A percentile compares a stretch with the other conserved stretches of the same genome.
Conservation (phyloP, 2,329 filamentous ascomycete species). For the Triangularia verruculosa region DNA sequence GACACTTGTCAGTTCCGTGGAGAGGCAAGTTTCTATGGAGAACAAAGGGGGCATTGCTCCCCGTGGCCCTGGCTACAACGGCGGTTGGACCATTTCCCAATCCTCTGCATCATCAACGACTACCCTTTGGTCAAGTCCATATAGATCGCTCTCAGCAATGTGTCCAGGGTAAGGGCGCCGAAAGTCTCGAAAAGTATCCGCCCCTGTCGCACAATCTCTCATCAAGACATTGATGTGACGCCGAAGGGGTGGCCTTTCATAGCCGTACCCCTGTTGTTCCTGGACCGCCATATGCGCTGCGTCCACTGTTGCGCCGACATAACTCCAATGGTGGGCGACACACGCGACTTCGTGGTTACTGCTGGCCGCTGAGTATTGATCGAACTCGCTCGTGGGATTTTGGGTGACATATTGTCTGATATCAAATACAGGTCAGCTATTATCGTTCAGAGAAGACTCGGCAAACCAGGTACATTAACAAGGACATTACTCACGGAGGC, state of each 20-base stretch:
- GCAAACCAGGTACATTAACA: neutral
- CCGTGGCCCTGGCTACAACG: neutral
- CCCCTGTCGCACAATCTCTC: neutral
- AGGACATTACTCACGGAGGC: neutral
- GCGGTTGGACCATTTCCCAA: neutral
- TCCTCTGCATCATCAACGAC: neutral
- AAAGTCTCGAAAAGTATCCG: neutral
- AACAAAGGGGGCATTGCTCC: neutral
- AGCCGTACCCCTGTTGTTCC: neutral
- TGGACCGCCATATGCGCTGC: neutral
- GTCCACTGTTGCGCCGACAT: neutral
- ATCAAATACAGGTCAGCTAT: neutral
- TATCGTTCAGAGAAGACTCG: neutral
- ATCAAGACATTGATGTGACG: too few relatives aligned
- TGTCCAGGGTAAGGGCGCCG: neutral
- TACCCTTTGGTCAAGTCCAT: neutral
- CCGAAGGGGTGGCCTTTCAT: neutral
- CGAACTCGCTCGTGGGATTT: neutral
- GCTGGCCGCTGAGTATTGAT: neutral
- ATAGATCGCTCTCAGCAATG: neutral
- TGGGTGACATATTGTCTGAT: neutral
- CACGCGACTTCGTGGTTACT: neutral
- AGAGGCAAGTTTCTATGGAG: neutral
- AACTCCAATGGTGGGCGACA: neutral
- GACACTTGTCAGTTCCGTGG: neutral